Conservation (phyloP, 306 rosid species). For the Malus fusca region DNA sequence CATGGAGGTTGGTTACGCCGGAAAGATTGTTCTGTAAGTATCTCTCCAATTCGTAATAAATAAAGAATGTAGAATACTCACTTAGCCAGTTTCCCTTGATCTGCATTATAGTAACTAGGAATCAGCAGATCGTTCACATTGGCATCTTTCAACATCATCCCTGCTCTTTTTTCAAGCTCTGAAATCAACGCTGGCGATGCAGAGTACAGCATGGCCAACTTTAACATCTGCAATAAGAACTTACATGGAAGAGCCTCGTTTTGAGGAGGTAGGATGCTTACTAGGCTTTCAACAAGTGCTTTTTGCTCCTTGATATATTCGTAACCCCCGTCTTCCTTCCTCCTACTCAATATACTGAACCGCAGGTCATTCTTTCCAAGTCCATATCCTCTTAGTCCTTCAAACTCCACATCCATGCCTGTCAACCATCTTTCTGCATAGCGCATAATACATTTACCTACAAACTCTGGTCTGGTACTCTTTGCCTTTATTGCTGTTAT, state of each 20-base stretch:
- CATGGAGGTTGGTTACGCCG: slow-evolving; percentile 8
- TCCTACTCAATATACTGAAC: slow-evolving; percentile 43
- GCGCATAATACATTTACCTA: slow-evolving; percentile 68
- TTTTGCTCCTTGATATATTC: slow-evolving; percentile 60
- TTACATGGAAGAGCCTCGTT: slow-evolving; percentile 73
- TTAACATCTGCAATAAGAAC: slow-evolving; percentile 68
- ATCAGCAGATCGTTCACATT: slow-evolving; percentile 74
- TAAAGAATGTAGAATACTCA: slow-evolving; percentile 35
- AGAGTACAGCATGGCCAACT: slow-evolving; percentile 79
- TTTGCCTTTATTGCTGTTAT: slow-evolving; percentile 61
- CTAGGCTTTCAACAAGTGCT: slow-evolving; percentile 60
- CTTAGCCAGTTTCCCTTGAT: slow-evolving; percentile 44
- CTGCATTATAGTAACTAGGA: slow-evolving; percentile 62
- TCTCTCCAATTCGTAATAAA: slow-evolving; percentile 2
- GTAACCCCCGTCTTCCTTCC: slow-evolving; percentile 37
- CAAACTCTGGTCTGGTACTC: slow-evolving; percentile 50
- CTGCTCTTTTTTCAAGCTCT: slow-evolving; percentile 83
- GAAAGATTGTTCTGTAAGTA: not conserved
- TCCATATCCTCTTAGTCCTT: slow-evolving; percentile 65
- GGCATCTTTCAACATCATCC: slow-evolving; percentile 79
- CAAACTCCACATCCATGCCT: slow-evolving; percentile 57
- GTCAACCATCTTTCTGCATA: slow-evolving; percentile 75
- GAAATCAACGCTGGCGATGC: slow-evolving; percentile 71
- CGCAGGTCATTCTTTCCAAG: slow-evolving; percentile 53
- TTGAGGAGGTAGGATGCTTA: slow-evolving; percentile 77